Evolutionary conservation across 768 basidiomycete genomes (phyloP).

Genomic region (Amanita rimosa): DNA sequence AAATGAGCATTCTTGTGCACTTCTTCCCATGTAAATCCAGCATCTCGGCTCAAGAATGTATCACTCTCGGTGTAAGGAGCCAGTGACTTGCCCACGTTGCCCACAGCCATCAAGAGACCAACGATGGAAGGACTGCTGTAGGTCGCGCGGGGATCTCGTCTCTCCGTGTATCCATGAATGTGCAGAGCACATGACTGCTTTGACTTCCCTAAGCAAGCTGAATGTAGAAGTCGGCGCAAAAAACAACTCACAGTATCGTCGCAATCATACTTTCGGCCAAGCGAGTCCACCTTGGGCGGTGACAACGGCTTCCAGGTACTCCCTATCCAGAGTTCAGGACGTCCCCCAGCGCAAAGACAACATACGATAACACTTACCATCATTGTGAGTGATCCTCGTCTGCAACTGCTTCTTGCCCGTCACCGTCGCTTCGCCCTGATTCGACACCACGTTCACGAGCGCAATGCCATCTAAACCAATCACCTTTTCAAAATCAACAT

Average conservation of each 20-base stretch:
- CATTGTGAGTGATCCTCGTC: constrained; percentile 91
- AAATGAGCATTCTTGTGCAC: constrained; percentile 96
- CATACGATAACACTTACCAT: constrained; percentile 41
- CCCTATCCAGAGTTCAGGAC: constrained; percentile 27
- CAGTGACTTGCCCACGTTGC: constrained; percentile 84
- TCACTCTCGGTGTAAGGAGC: constrained; percentile 79
- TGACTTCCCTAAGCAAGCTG: not conserved
- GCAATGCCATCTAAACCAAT: constrained; percentile 94
- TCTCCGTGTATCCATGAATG: constrained; percentile 93
- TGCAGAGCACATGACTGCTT: constrained; percentile 75
- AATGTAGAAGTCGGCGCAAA: not conserved
- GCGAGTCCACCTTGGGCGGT: constrained; percentile 70
- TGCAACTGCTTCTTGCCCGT: constrained; percentile 68
- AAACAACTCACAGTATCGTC: constrained; percentile 39
- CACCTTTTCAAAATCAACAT: constrained; percentile 97
- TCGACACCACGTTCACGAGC: constrained; percentile 81
- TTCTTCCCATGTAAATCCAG: constrained; percentile 97
- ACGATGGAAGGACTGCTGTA: constrained; percentile 89
- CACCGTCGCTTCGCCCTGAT: constrained; percentile 63
- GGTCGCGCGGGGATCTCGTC: constrained; percentile 81
- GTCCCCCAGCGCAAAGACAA: not conserved
- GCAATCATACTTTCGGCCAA: constrained; percentile 64
- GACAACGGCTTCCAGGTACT: constrained; percentile 78
- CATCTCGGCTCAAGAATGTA: constrained; percentile 94
- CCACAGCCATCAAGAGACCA: constrained; percentile 92